Conservation (phyloP, 306 rosid species). For the Vicia villosa region DNA sequence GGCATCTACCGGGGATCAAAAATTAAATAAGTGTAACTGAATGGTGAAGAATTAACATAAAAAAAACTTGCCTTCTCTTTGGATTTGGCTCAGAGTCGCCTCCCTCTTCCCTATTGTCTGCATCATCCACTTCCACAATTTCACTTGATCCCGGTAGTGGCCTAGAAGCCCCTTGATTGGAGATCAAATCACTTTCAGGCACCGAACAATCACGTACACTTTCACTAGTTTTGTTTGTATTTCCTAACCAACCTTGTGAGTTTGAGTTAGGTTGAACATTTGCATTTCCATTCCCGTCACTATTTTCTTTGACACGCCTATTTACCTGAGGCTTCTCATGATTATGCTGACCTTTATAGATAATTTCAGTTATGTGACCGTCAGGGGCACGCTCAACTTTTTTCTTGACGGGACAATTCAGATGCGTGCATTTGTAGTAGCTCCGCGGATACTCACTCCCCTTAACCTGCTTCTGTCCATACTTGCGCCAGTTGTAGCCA, state of each 20-base stretch:
- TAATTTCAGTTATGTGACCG: slow-evolving; percentile 93
- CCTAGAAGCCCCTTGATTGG: slow-evolving; percentile 47
- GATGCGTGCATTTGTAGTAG: slow-evolving; percentile 89
- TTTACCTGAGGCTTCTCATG: slow-evolving; percentile 78
- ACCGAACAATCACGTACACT: slow-evolving; percentile 42
- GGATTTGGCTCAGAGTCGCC: slow-evolving; percentile 70
- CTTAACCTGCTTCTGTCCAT: slow-evolving; percentile 97
- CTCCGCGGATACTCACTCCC: slow-evolving; percentile 97
- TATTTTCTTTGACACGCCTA: slow-evolving; percentile 72
- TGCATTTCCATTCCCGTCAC: slow-evolving; percentile 56
- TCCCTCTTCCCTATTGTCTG: slow-evolving; percentile 61
- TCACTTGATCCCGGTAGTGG: slow-evolving; percentile 61
- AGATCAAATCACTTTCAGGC: slow-evolving; percentile 48
- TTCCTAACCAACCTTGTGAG: slow-evolving; percentile 61
- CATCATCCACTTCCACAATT: slow-evolving; percentile 66
- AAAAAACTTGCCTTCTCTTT: slow-evolving; percentile 69
- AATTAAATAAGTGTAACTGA: background rate
- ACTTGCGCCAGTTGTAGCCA: slow-evolving; percentile 97
- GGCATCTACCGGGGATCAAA: background rate
- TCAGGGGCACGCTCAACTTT: slow-evolving; percentile 87
- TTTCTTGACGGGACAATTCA: slow-evolving; percentile 90
- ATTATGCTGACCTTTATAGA: slow-evolving; percentile 91
- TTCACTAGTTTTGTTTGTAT: slow-evolving; percentile 50
- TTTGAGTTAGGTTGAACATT: slow-evolving; percentile 54
- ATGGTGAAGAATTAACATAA: slow-evolving; percentile 24